Evolutionary conservation across 768 basidiomycete species (phyloP), one percentile per base, ranked within the genome.

Genomic region (Trametes sanguinea): DNA sequence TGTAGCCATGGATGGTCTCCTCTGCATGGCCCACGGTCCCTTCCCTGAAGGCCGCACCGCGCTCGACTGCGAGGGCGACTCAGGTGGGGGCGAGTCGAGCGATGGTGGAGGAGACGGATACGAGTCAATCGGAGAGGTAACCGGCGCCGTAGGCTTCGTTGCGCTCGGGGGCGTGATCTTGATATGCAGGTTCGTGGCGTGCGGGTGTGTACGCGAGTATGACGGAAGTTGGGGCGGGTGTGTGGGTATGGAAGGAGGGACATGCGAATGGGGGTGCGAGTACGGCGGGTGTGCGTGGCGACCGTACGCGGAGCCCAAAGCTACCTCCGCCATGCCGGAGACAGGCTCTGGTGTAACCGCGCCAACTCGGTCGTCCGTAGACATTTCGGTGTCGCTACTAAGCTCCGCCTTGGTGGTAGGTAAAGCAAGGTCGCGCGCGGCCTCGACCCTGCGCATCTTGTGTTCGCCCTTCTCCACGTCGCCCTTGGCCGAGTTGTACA

Each of bases 381-480:
- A 52, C 61, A 75, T 75, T 29, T 78, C 76, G 10, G 74, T 74
- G 29, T 78, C 81, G 9, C 69, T 73, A 74, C 85, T 74, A 54
- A 88, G 70, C 54, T 93, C 91, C 60, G 73, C 78, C 67, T 84
- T 84, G 17, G 88, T 88, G 27, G 78, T 83, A 0, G 92, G 92
- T 29, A 94, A 77, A 73, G 84, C 79, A 70, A 90, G 71, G 37
- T 88, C 86, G 55, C 85, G 79, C 39, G 83, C 82, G 2, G 88
- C 90, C 68, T 91, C 89, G 16, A 92, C 84, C 57, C 90, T 78
- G 60, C 89, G 79, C 79, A 94, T 83, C 76, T 88, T 89, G 73
- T 89, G 90, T 80, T 99, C 97, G 35, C 96, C 96, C 69, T 84
- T 86, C 70, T 93, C 95, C 10, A 98, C 93, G 67, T 97, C 95